These are phyloP conservation scores for Pseudoneurospora amorphoporcata DNA, from an alignment of 495 filamentous ascomycete genomes.

Conservation along the genomic window DNA sequence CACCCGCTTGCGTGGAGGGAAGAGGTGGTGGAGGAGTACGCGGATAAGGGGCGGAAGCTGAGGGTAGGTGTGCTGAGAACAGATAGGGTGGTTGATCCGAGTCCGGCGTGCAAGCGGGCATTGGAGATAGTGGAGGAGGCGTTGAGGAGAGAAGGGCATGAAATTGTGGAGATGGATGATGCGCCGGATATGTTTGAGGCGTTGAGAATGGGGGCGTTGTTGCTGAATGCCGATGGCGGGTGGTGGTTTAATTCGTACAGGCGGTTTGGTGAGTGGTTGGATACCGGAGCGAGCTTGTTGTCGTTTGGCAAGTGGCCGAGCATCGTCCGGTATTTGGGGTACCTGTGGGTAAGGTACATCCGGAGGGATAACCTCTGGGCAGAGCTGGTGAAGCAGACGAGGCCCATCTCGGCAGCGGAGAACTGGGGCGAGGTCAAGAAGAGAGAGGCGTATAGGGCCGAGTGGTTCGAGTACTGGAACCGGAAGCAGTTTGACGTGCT, in stretches of 20 bases:
- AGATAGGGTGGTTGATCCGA: constrained; percentile 81
- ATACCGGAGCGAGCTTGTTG: constrained; percentile 64
- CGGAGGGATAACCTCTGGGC: constrained; percentile 68
- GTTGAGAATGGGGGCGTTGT: constrained; percentile 67
- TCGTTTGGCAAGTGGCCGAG: constrained; percentile 63
- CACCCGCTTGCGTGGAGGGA: constrained; percentile 76
- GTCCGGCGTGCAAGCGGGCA: constrained; percentile 74
- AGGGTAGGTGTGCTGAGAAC: constrained; percentile 68
- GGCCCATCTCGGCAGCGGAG: constrained; percentile 57
- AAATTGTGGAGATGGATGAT: constrained; percentile 56
- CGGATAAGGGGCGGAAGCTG: constrained; percentile 48
- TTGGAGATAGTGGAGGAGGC: constrained; percentile 59
- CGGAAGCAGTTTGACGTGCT: constrained; percentile 64
- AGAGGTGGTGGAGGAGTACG: constrained; percentile 47
- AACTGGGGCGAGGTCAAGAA: constrained; percentile 71
- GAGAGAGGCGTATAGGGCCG: constrained; percentile 65
- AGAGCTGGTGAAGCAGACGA: constrained; percentile 60
- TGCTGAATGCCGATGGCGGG: constrained; percentile 83
- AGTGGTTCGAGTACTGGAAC: constrained; percentile 80
- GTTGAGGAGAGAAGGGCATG: constrained; percentile 61
- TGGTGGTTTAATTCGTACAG: constrained; percentile 69
- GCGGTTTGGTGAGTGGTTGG: constrained; percentile 67
- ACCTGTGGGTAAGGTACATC: constrained; percentile 78
- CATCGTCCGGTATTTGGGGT: constrained; percentile 76
- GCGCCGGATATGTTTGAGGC: constrained; percentile 61